A percentile compares a stretch with the other conserved stretches of the same genome.
phyloP scores from a whole-genome alignment of 768 basidiomycete genomes.

The Leccinum truebloodii region DNA sequence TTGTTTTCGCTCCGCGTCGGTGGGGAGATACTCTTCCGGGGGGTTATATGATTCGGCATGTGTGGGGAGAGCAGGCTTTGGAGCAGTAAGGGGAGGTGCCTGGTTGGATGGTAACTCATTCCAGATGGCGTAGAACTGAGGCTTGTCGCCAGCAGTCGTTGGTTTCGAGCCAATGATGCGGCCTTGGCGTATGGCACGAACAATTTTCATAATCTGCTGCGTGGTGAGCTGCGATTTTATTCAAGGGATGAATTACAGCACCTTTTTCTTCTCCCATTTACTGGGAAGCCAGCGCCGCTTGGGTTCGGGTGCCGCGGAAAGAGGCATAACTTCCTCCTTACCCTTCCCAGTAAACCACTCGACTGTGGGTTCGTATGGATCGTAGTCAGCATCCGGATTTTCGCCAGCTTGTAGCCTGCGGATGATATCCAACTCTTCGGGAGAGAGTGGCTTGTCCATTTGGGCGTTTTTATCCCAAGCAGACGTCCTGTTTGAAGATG shows the following conservation, averaged over 20 bases:
- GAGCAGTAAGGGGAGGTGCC: slow-evolving; percentile 89
- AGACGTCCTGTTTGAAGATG: slow-evolving; percentile 62
- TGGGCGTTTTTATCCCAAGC: slow-evolving; percentile 90
- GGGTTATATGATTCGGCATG: slow-evolving; percentile 99
- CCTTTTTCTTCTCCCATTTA: slow-evolving; percentile 99
- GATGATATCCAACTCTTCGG: slow-evolving; percentile 95
- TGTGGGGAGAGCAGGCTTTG: slow-evolving; percentile 84
- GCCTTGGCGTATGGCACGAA: slow-evolving; percentile 95
- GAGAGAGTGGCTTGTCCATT: slow-evolving; percentile 79
- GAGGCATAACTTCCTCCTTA: slow-evolving; percentile 92
- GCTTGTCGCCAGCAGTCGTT: slow-evolving; percentile 60
- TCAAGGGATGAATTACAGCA: slow-evolving; percentile 29
- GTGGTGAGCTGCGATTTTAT: slow-evolving; percentile 5
- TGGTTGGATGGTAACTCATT: slow-evolving; percentile 71
- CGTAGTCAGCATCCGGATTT: slow-evolving; percentile 85
- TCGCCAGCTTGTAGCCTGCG: slow-evolving; percentile 86
- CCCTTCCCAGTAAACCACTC: slow-evolving; percentile 99
- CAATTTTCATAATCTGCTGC: slow-evolving; percentile 96
- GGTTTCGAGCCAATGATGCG: slow-evolving; percentile 91
- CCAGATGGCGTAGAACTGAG: slow-evolving; percentile 89
- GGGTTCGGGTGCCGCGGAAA: slow-evolving; percentile 89
- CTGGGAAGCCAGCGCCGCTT: slow-evolving; percentile 96
- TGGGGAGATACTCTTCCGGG: slow-evolving; percentile 93
- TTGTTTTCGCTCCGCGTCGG: slow-evolving; percentile 73
- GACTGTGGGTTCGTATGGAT: slow-evolving; percentile 90